phyloP scores from a whole-genome alignment of 495 filamentous ascomycete species.

The Cetradonia linearis region DNA sequence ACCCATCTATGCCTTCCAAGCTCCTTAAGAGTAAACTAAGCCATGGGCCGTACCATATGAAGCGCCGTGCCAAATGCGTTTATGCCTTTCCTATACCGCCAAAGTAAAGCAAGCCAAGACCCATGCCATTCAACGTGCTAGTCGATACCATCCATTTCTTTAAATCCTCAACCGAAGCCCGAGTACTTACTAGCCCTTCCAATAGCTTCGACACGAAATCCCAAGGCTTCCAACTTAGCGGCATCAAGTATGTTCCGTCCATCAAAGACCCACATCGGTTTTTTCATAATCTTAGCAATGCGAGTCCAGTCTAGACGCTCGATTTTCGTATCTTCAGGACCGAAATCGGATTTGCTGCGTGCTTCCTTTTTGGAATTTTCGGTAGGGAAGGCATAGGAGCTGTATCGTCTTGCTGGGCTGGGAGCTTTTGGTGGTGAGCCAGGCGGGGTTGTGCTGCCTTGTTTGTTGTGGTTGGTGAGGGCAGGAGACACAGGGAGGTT shows the following conservation, averaged over 20 bases:
- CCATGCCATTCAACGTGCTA: neutral
- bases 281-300: constrained; percentile 46
- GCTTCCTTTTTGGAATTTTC: neutral
- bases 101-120: neutral
- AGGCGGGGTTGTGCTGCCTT: neutral
- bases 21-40: no score
- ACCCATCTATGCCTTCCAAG: neutral
- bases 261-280: constrained; percentile 63
- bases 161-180: neutral
- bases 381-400: neutral
- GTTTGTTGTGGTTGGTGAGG: neutral
- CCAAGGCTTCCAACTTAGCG: constrained; percentile 43
- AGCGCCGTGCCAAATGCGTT: neutral
- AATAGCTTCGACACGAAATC: constrained; percentile 34
- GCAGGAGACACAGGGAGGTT: neutral
- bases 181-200: constrained; percentile 19
- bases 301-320: constrained; percentile 43
- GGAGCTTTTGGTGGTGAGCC: neutral
- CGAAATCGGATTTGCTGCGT: neutral
- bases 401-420: neutral
- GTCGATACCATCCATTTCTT: neutral
- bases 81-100: neutral
- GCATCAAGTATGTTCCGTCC: constrained; percentile 54
- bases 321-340: neutral
- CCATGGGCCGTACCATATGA: neutral